Conservation (phyloP, 257 asterid species). For the Plectranthus barbatus region DNA sequence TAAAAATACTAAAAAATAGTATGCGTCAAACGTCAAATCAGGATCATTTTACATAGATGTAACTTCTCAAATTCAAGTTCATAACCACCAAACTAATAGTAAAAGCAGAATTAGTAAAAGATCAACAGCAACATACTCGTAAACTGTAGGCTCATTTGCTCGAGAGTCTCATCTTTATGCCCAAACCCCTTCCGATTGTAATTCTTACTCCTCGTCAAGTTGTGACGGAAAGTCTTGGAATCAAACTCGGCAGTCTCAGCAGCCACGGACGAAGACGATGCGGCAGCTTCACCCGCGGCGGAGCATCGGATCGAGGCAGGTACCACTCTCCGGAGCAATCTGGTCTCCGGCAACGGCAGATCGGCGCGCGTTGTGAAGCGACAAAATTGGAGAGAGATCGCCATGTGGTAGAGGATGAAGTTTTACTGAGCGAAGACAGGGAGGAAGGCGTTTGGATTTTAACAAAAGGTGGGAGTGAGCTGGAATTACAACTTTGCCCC, state of each 20-base stretch:
- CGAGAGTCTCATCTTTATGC: constrained; percentile 49
- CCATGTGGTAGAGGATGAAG: too few relatives aligned
- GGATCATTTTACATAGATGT: background rate
- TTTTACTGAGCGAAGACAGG: too few relatives aligned
- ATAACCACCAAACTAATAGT: too few relatives aligned
- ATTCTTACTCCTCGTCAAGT: constrained; percentile 68
- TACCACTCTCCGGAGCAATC: constrained; percentile 31
- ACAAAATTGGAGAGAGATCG: constrained; percentile 59
- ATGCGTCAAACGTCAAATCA: background rate
- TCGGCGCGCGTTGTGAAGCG: constrained; percentile 39
- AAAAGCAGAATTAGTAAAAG: too few relatives aligned
- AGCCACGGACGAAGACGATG: constrained; percentile 34
- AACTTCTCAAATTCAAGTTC: too few relatives aligned
- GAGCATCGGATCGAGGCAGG: constrained; percentile 59
- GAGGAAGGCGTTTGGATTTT: too few relatives aligned
- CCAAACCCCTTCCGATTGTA: constrained; percentile 90
- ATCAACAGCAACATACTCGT: constrained; percentile 39
- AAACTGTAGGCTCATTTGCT: constrained; percentile 69
- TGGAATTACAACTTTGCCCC: constrained; percentile 14
- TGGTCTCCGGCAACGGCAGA: constrained; percentile 53
- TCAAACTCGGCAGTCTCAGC: constrained; percentile 51
- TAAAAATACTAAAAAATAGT: too few relatives aligned
- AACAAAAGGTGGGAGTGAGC: background rate
- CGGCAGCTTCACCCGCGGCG: constrained; percentile 42
- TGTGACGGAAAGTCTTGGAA: constrained; percentile 69